Base-by-base conservation (phyloP, 192 early-diverging fungal species). In the Backusella liffmaniae region DNA sequence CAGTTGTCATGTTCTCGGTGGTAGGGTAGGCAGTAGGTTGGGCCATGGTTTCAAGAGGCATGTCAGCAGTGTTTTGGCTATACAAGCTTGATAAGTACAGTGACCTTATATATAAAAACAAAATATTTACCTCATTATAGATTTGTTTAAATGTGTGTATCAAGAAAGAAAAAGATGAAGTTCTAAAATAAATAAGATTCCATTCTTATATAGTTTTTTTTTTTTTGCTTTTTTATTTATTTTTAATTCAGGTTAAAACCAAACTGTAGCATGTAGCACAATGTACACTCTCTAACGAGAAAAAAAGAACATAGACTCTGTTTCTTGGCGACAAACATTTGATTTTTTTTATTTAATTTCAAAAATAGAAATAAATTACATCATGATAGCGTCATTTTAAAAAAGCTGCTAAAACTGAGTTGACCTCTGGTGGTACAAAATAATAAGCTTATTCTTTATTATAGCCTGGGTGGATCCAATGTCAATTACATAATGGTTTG, bases 1-100 rank as follows among this genome's bases (percentile, higher is more conserved):
- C 21, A 39, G 66, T 67, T 67, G 67, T 41, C 67, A 69, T 69
- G n/a, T 26, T 69, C 35, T 69, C 67, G 5, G 37, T 69, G 37
- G 34, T 69, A 41, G 67, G 67, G 41, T 69, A 69, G 26, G 67
- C 35, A 37, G 67, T 0, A 26, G 67, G 2, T 9, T 35, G 6
- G 37, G 6, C 6, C 67, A 69, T 69, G 34, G 34, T 18, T 23
- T 35, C 67, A 35, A 69, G 34, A 69, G 67, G 36, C 35, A 69
- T 69, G 26, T 69, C 67, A 26, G 67, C 37, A 39, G 34, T 69
- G 56, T 62, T 62, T 62, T 62, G 56, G 26, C 56, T 62, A 62
- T 62, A 62, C 10, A 62, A n/a, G 5, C 5, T 49, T 49, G 18
- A 49, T 49, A 10, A 39, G 10, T n/a, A 49, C 1, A 49, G 6